A percentile compares a stretch with the other conserved stretches of the same genome.
Conservation (phyloP, 345 rosid species). For the Mallotus nudiflorus region DNA sequence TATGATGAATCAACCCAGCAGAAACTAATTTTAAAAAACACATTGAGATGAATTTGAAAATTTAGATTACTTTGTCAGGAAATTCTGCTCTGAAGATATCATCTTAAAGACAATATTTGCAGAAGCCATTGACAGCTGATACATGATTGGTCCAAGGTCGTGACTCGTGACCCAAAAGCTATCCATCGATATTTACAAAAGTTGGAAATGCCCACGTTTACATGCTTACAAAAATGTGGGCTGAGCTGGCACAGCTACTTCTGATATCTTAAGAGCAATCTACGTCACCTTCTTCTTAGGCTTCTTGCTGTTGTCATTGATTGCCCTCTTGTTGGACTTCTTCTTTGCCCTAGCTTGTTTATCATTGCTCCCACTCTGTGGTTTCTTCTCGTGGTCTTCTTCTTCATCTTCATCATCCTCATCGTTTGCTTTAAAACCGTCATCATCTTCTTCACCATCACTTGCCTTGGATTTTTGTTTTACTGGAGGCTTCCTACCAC, state of each 20-base stretch:
- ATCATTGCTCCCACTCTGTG: constrained; percentile 20
- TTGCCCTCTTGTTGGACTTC: constrained; percentile 32
- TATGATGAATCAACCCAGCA: background rate
- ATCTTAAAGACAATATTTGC: background rate
- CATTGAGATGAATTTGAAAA: background rate
- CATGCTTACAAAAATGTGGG: constrained; percentile 33
- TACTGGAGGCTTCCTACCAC: constrained; percentile 37
- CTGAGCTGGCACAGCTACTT: background rate
- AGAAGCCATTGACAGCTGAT: background rate
- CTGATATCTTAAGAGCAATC: constrained; percentile 9
- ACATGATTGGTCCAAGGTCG: background rate
- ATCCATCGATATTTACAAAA: constrained; percentile 12
- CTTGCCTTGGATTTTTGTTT: constrained; percentile 42
- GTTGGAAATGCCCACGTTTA: background rate
- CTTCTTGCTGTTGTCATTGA: constrained; percentile 37
- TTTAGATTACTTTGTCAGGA: background rate
- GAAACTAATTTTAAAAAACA: background rate
- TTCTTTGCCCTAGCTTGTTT: constrained; percentile 32
- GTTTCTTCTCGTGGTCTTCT: constrained; percentile 32
- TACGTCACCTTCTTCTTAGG: constrained; percentile 48
- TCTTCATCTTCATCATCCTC: constrained; percentile 18
- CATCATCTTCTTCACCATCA: constrained; percentile 26
- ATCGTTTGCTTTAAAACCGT: constrained; percentile 4
- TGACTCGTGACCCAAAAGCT: background rate
- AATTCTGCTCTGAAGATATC: background rate